Evolutionary conservation across 192 early-diverging fungal genomes (phyloP).

Genomic region (Mortierella claussenii): DNA sequence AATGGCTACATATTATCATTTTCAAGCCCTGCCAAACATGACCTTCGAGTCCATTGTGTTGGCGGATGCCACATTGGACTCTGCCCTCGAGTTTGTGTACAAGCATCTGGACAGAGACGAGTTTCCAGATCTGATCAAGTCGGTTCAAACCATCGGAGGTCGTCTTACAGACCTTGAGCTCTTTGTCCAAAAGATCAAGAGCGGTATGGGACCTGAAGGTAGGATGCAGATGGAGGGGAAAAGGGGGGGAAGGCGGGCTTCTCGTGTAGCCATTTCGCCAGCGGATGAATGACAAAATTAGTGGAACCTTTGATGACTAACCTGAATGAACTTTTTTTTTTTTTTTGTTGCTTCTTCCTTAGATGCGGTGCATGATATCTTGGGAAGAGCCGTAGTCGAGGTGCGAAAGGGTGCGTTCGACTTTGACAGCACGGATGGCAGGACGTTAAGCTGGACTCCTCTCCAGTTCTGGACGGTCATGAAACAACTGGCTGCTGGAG

Average conservation of each 20-base stretch:
- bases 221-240: conserved; percentile 2
- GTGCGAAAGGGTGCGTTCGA: conserved; percentile 89
- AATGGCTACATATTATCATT: no score
- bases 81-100: conserved; percentile 69
- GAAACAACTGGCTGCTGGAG: conserved; percentile 69
- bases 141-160: conserved; percentile 84
- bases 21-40: conserved; percentile 76
- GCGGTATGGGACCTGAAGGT: conserved; percentile 72
- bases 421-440: conserved; percentile 62
- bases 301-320: not conserved
- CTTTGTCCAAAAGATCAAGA: conserved; percentile 88
- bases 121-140: conserved; percentile 51
- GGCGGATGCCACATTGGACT: conserved; percentile 74
- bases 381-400: conserved; percentile 82
- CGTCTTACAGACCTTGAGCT: conserved; percentile 91
- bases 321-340: conserved; percentile 2
- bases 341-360: not conserved
- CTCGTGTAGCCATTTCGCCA: no score
- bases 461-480: conserved; percentile 95
- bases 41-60: conserved; percentile 74
- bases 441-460: conserved; percentile 72
- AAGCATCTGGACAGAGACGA: conserved; percentile 57
- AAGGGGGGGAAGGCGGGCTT: not conserved
- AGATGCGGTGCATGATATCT: conserved; percentile 88
- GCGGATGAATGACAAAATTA: not conserved